These are phyloP conservation scores for Capsella rubella DNA, from an alignment of 441 rosid species.

Conservation along the genomic window DNA sequence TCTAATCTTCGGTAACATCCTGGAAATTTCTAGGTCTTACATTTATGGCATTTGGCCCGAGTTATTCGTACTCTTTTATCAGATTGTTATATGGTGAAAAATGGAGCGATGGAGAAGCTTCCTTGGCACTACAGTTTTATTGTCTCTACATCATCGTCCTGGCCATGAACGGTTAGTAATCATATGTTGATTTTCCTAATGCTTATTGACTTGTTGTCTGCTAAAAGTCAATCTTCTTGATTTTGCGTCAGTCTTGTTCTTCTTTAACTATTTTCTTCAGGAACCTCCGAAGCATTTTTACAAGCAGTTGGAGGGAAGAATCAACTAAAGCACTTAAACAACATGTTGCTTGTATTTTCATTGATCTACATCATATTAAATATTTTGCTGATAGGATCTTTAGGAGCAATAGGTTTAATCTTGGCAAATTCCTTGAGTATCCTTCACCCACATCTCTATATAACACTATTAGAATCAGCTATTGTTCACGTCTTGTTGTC, in stretches of 20 bases:
- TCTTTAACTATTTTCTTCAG: conserved; percentile 48
- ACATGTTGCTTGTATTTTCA: conserved; percentile 78
- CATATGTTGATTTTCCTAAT: background rate
- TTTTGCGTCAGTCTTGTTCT: background rate
- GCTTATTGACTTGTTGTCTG: background rate
- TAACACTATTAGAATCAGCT: background rate
- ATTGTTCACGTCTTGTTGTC: background rate
- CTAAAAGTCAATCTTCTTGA: background rate
- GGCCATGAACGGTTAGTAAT: conserved; percentile 88
- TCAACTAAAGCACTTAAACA: conserved; percentile 81
- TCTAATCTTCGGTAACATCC: conserved; percentile 1
- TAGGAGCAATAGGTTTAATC: conserved; percentile 88
- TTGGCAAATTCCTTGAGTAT: conserved; percentile 90
- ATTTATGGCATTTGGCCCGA: conserved; percentile 95
- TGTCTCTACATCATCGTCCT: conserved; percentile 81
- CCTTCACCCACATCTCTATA: conserved; percentile 46
- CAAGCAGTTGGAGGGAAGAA: conserved; percentile 89
- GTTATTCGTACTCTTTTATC: conserved; percentile 90
- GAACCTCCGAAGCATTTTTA: conserved; percentile 95
- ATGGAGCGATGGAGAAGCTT: conserved; percentile 99
- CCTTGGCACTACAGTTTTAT: conserved; percentile 76
- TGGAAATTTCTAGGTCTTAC: conserved; percentile 64
- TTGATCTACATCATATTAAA: conserved; percentile 61
- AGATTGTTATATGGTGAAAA: conserved; percentile 83
- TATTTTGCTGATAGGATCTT: conserved; percentile 67